Evolutionary conservation across 2,329 filamentous ascomycete genomes (phyloP).

Genomic region (Penicillium frequentans): DNA sequence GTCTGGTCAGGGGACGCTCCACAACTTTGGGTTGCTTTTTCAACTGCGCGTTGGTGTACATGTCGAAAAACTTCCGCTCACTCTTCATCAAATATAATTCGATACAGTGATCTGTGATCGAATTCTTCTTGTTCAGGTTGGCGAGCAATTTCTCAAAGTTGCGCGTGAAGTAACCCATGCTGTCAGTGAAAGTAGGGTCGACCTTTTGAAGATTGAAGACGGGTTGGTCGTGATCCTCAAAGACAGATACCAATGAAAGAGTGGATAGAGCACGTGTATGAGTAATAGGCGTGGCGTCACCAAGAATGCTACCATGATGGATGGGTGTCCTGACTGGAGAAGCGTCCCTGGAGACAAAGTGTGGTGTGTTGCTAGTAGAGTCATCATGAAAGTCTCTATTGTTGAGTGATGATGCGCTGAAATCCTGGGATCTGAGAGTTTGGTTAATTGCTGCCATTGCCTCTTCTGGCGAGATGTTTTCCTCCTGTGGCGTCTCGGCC

Average conservation of each 20-base stretch:
- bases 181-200: slow-evolving; percentile 67
- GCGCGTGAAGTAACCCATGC: slow-evolving; percentile 60
- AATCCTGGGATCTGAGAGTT: slow-evolving; percentile 19
- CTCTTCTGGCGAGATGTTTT: slow-evolving; percentile 40
- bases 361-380: not conserved
- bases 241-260: slow-evolving; percentile 57
- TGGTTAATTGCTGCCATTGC: slow-evolving; percentile 34
- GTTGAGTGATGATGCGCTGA: not conserved
- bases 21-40: slow-evolving; percentile 42
- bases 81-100: slow-evolving; percentile 64
- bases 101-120: slow-evolving; percentile 60
- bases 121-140: slow-evolving; percentile 57
- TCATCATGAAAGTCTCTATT: not conserved
- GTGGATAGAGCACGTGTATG: slow-evolving; percentile 44
- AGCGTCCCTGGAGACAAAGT: not conserved
- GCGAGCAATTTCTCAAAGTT: slow-evolving; percentile 60
- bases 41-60: slow-evolving; percentile 59
- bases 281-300: slow-evolving; percentile 19
- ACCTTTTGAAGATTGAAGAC: slow-evolving; percentile 67
- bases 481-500: slow-evolving; percentile 43
- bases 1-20: slow-evolving; percentile 30
- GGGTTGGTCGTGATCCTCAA: slow-evolving; percentile 60
- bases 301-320: not conserved
- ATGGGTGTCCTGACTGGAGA: not conserved
- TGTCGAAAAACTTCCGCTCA: slow-evolving; percentile 66